Evolutionary conservation across 306 rosid species (phyloP).

Genomic region (Begonia peltatifolia): DNA sequence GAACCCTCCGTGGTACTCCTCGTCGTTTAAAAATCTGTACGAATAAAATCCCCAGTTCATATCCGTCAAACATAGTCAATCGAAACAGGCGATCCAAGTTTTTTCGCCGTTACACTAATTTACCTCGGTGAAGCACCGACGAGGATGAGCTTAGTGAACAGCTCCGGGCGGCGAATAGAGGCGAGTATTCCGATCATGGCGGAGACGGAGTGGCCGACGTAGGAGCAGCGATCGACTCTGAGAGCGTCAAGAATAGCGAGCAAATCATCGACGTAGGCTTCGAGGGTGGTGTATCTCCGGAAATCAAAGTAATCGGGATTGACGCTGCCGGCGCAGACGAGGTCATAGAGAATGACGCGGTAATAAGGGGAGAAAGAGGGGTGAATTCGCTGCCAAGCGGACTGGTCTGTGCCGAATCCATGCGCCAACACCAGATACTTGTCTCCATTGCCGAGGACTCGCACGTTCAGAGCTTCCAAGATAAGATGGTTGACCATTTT

Average conservation of each 20-base stretch:
- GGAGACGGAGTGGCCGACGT: slow-evolving; percentile 86
- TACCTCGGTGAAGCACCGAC: slow-evolving; percentile 80
- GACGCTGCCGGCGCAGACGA: slow-evolving; percentile 91
- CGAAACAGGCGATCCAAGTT: not conserved
- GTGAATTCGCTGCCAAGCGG: slow-evolving; percentile 69
- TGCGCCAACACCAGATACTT: slow-evolving; percentile 50
- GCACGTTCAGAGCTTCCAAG: slow-evolving; percentile 58
- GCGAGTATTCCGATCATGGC: slow-evolving; percentile 85
- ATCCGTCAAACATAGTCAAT: no score
- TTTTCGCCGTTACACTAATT: not conserved
- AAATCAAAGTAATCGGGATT: slow-evolving; percentile 77
- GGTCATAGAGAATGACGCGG: slow-evolving; percentile 71
- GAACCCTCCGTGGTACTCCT: slow-evolving; percentile 72
- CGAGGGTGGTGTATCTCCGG: slow-evolving; percentile 64
- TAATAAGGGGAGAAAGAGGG: slow-evolving; percentile 45
- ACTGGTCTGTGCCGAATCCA: slow-evolving; percentile 84
- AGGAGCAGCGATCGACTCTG: slow-evolving; percentile 41
- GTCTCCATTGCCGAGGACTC: slow-evolving; percentile 59
- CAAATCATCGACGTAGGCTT: slow-evolving; percentile 70
- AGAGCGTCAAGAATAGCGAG: slow-evolving; percentile 53
- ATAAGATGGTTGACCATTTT: slow-evolving; percentile 4
- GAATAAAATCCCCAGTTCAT: not conserved
- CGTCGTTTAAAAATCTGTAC: slow-evolving; percentile 55
- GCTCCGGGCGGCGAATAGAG: slow-evolving; percentile 67
- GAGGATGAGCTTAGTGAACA: slow-evolving; percentile 74